Conservation (phyloP, 2,329 filamentous ascomycete species). For the Hypoxylon sp. region DNA sequence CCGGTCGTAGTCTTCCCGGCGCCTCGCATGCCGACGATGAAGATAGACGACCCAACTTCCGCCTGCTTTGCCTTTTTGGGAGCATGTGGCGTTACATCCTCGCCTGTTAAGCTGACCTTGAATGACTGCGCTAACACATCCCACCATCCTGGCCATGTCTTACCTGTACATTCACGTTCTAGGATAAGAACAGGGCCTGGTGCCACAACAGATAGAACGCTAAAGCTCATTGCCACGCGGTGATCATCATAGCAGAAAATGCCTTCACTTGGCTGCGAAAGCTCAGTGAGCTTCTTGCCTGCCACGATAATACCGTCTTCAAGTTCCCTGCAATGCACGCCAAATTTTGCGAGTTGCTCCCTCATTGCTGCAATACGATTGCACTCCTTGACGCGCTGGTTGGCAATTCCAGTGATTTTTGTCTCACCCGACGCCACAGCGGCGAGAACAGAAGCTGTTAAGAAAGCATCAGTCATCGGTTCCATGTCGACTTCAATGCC, state of each 20-base stretch:
- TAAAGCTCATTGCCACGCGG: conserved; percentile 98
- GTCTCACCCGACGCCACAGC: conserved; percentile 89
- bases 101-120: conserved; percentile 81
- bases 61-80: conserved; percentile 56
- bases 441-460: conserved; percentile 93
- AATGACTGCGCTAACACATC: conserved; percentile 87
- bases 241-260: conserved; percentile 98
- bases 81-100: conserved; percentile 65
- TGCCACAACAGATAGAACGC: conserved; percentile 82
- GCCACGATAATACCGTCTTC: conserved; percentile 91
- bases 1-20: conserved; percentile 97
- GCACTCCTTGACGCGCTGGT: conserved; percentile 98
- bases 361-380: conserved; percentile 97
- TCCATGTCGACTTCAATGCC: conserved; percentile 95
- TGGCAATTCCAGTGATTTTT: conserved; percentile 92
- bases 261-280: conserved; percentile 72
- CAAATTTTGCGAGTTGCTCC: conserved; percentile 93
- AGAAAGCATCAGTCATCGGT: conserved; percentile 98
- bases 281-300: conserved; percentile 64
- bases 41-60: conserved; percentile 76
- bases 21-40: conserved; percentile 97
- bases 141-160: conserved; percentile 99
- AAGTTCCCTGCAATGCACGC: conserved; percentile 86
- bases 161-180: conserved; percentile 93
- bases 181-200: conserved; percentile 81